phyloP scores from a whole-genome alignment of 1,139 yeast genomes.

The Nakaseomyces glabratus region DNA sequence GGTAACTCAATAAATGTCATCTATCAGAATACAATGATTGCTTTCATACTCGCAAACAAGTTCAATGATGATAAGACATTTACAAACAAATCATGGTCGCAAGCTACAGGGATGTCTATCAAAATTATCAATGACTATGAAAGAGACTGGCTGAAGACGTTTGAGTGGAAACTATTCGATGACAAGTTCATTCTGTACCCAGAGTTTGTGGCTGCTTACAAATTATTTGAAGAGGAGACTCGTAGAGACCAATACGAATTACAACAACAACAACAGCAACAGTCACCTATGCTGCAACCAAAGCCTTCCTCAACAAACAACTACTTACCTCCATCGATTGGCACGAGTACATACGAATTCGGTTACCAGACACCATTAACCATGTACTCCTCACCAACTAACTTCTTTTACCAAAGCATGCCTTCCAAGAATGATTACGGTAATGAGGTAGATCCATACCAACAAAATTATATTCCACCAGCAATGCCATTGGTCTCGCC shows the following conservation, averaged over 20 bases:
- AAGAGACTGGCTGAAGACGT: constrained; percentile 53
- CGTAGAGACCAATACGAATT: constrained; percentile 5
- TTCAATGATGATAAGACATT: constrained; percentile 95
- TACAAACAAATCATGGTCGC: constrained; percentile 90
- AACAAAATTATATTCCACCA: constrained; percentile 4
- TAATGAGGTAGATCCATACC: constrained; percentile 6
- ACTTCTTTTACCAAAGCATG: constrained; percentile 9
- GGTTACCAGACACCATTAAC: constrained; percentile 19
- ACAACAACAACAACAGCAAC: constrained; percentile 8
- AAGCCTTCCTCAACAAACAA: constrained; percentile 17
- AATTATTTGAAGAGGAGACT: constrained; percentile 17
- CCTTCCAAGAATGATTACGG: constrained; percentile 5
- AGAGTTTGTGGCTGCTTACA: constrained; percentile 23
- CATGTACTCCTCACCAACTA: constrained; percentile 23
- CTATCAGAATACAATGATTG: constrained; percentile 56
- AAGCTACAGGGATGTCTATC: constrained; percentile 76
- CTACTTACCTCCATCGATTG: constrained; percentile 11
- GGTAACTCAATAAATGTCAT: constrained; percentile 37
- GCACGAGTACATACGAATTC: constrained; percentile 10
- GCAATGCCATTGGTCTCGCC: constrained; percentile 6
- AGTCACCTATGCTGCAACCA: constrained; percentile 11
- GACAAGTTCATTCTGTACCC: constrained; percentile 26
- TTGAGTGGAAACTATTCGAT: constrained; percentile 33
- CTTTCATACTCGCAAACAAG: constrained; percentile 81
- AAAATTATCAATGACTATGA: constrained; percentile 56